Evolutionary conservation across 2,329 filamentous ascomycete genomes (phyloP), one percentile per base, ranked within the genome.

Genomic region (Raffaelea albimanens): DNA sequence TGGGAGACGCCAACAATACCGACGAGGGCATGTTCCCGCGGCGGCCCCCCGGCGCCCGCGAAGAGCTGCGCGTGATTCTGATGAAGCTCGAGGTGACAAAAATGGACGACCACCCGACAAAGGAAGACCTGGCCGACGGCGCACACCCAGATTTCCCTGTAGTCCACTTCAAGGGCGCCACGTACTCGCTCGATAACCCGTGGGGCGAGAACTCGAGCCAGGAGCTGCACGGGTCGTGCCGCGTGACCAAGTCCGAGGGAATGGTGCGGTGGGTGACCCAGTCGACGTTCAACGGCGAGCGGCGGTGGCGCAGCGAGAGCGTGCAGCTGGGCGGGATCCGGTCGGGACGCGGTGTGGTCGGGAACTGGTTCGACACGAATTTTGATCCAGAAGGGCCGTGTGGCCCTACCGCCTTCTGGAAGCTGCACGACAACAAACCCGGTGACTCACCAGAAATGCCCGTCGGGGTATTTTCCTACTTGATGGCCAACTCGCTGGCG

Each of bases 331-430:
- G 85, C 11, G 86, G 85, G 0, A 56, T 79, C 1, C 65, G 68
- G 43, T 82, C 81, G 5, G 78, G 75, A 7, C 72, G 84, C 8
- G 85, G 85, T 1, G 78, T 88, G 0, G 58, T 88, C 2, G 85
- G 86, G 0, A 82, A 79, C 45, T 91, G 86, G 86, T 90, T 88
- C 57, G 84, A 87, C 56, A 82, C 80, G 78, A 78, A 87, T 60
- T 82, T 77, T 55, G 80, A 85, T 52, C 61, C 67, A 1, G 76
- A 82, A 55, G 85, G 85, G 0, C 85, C 85, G 0, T 53, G 75
- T 2, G 85, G 85, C 0, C 85, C 85, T 2, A 87, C 82, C 1
- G 82, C 81, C 0, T 88, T 87, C 57, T 91, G 85, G 85, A 90
- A 90, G 63, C 68, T 82, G 36, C 46, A 55, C 31, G 46, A 48